Conservation (phyloP, 768 basidiomycete species). For the Postia placenta region DNA sequence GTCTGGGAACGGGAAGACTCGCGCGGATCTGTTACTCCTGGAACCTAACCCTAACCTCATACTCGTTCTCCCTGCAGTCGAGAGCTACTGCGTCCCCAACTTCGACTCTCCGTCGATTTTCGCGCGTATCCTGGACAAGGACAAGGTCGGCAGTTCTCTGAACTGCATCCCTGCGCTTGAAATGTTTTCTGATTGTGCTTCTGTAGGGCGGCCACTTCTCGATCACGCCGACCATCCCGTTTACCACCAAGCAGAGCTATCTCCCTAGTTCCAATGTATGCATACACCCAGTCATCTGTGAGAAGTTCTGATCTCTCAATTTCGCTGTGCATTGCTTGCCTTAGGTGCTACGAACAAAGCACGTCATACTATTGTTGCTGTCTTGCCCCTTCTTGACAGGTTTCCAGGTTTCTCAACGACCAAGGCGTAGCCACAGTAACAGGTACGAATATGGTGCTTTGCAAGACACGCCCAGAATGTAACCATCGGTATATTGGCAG, state of each 20-base stretch:
- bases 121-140: slow-evolving; percentile 82
- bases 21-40: not conserved
- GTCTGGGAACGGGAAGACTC: not conserved
- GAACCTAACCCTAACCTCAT: slow-evolving; percentile 1
- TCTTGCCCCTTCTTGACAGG: not conserved
- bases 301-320: not conserved
- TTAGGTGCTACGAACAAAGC: slow-evolving; percentile 82
- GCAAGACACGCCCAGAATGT: not conserved
- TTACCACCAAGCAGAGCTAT: slow-evolving; percentile 77
- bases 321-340: slow-evolving; percentile 13
- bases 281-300: slow-evolving; percentile 1
- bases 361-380: slow-evolving; percentile 2
- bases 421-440: slow-evolving; percentile 82
- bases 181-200: not conserved
- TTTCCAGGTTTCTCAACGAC: slow-evolving; percentile 72
- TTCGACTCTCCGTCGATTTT: slow-evolving; percentile 94
- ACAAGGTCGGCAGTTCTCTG: slow-evolving; percentile 61
- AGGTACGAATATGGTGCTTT: slow-evolving; percentile 33
- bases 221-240: slow-evolving; percentile 65
- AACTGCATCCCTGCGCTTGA: not conserved
- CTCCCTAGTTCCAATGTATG: slow-evolving; percentile 75
- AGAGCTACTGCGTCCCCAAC: slow-evolving; percentile 88
- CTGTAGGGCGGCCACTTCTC: slow-evolving; percentile 84
- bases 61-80: slow-evolving; percentile 42
- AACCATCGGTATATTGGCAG: slow-evolving; percentile 27